Conservation (phyloP, 164 flowering plant species). For the Warburgia ugandensis region DNA sequence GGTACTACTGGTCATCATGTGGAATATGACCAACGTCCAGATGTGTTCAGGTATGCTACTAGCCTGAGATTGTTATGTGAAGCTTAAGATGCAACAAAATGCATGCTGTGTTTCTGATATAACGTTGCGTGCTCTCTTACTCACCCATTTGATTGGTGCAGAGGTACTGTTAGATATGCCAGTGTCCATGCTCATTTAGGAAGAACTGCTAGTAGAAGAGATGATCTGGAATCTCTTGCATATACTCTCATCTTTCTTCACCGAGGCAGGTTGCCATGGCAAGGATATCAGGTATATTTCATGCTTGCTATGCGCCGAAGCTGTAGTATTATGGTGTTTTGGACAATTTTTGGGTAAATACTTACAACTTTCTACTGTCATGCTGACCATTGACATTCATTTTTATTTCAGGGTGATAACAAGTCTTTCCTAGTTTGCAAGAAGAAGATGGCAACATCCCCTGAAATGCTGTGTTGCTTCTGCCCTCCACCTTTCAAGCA, state of each 20-base stretch:
- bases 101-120: too few relatives aligned
- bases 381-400: too few relatives aligned
- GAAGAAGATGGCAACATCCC: slow-evolving; percentile 84
- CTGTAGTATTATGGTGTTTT: not conserved
- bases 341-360: not conserved
- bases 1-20: slow-evolving; percentile 61
- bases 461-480: slow-evolving; percentile 70
- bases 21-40: slow-evolving; percentile 94
- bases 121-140: slow-evolving; percentile 4
- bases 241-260: slow-evolving; percentile 81
- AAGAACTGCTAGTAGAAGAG: slow-evolving; percentile 95
- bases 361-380: not conserved
- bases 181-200: slow-evolving; percentile 94
- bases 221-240: slow-evolving; percentile 94
- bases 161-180: slow-evolving; percentile 91
- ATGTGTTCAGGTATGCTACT: slow-evolving; percentile 76
- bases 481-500: slow-evolving; percentile 77
- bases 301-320: too few relatives aligned
- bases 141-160: slow-evolving; percentile 16
- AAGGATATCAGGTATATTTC: slow-evolving; percentile 97
- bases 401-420: slow-evolving; percentile 66
- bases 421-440: slow-evolving; percentile 85
- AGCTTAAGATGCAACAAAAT: too few relatives aligned
- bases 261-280: slow-evolving; percentile 84
- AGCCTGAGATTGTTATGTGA: too few relatives aligned